Evolutionary conservation across 495 filamentous ascomycete genomes (phyloP).

Genomic region (Wilcoxina mikolae): DNA sequence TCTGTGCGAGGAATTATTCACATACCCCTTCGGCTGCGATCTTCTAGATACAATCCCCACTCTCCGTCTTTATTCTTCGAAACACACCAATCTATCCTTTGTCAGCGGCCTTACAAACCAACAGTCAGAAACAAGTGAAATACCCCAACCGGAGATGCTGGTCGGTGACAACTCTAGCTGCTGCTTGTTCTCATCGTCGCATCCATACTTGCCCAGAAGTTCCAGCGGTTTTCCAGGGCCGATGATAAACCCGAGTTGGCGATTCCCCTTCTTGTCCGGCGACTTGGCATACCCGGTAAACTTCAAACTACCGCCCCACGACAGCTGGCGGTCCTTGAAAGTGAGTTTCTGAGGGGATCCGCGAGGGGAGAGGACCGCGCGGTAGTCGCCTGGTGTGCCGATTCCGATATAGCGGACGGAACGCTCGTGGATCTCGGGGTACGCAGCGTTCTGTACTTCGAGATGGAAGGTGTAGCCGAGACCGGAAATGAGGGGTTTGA

Average conservation of each 20-base stretch:
- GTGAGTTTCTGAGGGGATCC: not conserved
- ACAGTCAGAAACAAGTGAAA: no score
- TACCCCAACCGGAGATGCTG: no score
- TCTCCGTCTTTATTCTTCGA: no score
- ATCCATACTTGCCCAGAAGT: not conserved
- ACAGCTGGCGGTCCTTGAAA: not conserved
- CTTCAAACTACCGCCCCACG: not conserved
- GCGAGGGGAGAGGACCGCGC: not conserved
- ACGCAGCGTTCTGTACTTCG: not conserved
- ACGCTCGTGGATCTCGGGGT: not conserved
- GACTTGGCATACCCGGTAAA: not conserved
- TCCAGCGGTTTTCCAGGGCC: not conserved
- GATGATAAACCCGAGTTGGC: not conserved
- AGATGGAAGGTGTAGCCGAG: conserved; percentile 1
- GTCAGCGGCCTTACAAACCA: no score
- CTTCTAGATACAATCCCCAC: no score
- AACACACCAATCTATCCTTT: no score
- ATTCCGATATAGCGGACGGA: not conserved
- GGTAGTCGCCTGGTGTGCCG: not conserved
- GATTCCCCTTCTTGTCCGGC: not conserved
- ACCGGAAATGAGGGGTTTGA: not conserved
- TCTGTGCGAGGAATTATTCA: no score
- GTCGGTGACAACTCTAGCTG: not conserved
- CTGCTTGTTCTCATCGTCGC: not conserved
- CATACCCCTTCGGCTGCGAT: no score